Evolutionary conservation across 139 green algal species (phyloP), one percentile per base, ranked within the genome.

Genomic region (Chlorella sp.): DNA sequence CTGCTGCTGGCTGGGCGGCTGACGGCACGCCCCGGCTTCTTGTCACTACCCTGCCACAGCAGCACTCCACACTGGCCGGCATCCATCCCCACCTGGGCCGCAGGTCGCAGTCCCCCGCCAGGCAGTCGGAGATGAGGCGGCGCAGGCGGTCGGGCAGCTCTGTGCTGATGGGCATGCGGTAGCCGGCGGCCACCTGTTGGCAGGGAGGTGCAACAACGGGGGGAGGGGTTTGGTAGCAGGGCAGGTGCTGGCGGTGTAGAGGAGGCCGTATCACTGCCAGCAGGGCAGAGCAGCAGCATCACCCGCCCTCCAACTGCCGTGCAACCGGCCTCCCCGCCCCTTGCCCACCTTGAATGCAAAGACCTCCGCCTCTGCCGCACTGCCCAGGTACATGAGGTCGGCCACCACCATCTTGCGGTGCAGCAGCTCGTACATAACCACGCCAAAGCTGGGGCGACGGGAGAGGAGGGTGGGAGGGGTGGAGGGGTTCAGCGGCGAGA

Each of bases 361-460:
- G 8, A 2, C 22, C 22, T 51, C 38, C 22, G 69, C 69, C 28
- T 48, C 69, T 26, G 30, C 38, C 1, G 22, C 69, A 22, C 46
- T 32, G 13, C 69, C 69, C 69, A 76, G 69, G 69, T 76, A 51
- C 69, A 76, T 76, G 38, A 76, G 69, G 38, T 76, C 69, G 1
- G 69, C 38, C 69, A 76, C 69, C 46, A 76, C 46, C 69, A 76
- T 54, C 38, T 34, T 30, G 36, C 68, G 68, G 68, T 74, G 68
- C 68, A 74, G 68, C 68, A 74, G 68, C 68, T 74, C 68, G 36
- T 48, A 74, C 68, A 74, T 34, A 3, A 74, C 43, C 17, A 74
- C 9, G 19, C 68, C 68, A 74, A 74, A 74, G 68, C 68, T 72
- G 65, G 28, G 36, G 32, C 32, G 65, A 19, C 8, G 65, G 1